Base-by-base conservation (phyloP, 345 rosid genomes). In the Punica granatum region DNA sequence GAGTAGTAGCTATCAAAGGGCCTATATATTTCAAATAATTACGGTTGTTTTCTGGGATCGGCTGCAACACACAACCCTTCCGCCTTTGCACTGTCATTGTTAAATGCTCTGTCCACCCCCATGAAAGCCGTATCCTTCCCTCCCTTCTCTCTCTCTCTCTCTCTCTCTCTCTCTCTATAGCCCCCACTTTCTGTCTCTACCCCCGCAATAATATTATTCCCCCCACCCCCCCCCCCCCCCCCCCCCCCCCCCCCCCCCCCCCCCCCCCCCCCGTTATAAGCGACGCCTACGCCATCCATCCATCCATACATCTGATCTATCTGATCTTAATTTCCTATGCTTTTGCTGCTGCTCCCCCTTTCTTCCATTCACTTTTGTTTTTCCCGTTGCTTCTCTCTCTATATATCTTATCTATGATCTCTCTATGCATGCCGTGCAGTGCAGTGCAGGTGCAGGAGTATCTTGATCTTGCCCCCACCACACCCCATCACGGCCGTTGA, bases 41-140 rank as follows among this genome's bases (percentile, higher is more conserved):
- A 54, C 36, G 16, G 34, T 28, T 62, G 10, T n/a, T 62, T 61
- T 62, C 42, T 62, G 65, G 65, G 65, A 62, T 62, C 65, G 42
- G 65, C 65, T 62, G 65, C 65, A 35, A 15, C 25, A 3, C 36
- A 32, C 1, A 34, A 16, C 1, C 42, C 41, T 36, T 31, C 23
- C 23, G 30, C 64, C 53, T 16, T n/a, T 62, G 41, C 39, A 33
- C 44, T 36, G 65, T 62, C 65, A 62, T 62, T 36, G 65, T 62
- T 62, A 37, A 62, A 34, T 62, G 43, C 26, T 26, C 11, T 62
- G 65, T 62, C 44, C 58, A 51, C 1, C 58, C n/a, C 58, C 58
- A 51, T n/a, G 30, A 51, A 51, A 51, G 28, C 44, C 43, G 43
- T 34, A 60, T 30, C 37, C 42, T 19, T 18, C 23, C 25, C 25